These are phyloP conservation scores for Wickerhamomyces kurtzmanii DNA, from an alignment of 805 yeast genomes.

Conservation along the genomic window DNA sequence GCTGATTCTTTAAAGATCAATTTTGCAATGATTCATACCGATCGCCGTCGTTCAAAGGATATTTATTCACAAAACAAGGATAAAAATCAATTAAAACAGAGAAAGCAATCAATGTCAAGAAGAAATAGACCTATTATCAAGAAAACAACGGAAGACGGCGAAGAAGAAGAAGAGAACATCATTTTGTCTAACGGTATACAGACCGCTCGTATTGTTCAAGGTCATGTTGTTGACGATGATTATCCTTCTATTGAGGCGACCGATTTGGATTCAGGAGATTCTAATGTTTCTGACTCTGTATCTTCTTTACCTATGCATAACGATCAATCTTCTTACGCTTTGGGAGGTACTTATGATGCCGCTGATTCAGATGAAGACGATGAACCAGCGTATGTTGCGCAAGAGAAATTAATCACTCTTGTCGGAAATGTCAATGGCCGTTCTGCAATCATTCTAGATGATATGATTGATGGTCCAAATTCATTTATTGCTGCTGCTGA, in stretches of 20 bases:
- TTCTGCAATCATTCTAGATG: constrained; percentile 91
- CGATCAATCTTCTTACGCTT: constrained; percentile 38
- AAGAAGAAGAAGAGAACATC: constrained; percentile 54
- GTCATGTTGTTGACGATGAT: constrained; percentile 93
- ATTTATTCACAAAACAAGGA: constrained; percentile 29
- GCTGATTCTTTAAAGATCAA: constrained; percentile 96
- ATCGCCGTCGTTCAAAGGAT: constrained; percentile 84
- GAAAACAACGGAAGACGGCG: constrained; percentile 34
- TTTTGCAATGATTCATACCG: constrained; percentile 99
- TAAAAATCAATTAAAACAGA: constrained; percentile 22
- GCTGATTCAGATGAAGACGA: constrained; percentile 84
- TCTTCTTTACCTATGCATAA: constrained; percentile 11
- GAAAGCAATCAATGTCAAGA: constrained; percentile 39
- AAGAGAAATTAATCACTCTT: constrained; percentile 83
- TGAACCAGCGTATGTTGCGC: constrained; percentile 32
- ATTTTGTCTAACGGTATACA: constrained; percentile 74
- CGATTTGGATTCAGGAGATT: constrained; percentile 20
- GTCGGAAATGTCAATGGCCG: constrained; percentile 93
- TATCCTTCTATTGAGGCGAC: constrained; percentile 29
- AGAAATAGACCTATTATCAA: constrained; percentile 29
- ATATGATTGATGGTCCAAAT: constrained; percentile 93
- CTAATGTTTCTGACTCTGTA: constrained; percentile 11
- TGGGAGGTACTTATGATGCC: constrained; percentile 77
- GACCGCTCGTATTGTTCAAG: constrained; percentile 92
- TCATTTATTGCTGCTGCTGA: constrained; percentile 97